Conservation (phyloP, 257 asterid species). For the Pogostemon cablin region DNA sequence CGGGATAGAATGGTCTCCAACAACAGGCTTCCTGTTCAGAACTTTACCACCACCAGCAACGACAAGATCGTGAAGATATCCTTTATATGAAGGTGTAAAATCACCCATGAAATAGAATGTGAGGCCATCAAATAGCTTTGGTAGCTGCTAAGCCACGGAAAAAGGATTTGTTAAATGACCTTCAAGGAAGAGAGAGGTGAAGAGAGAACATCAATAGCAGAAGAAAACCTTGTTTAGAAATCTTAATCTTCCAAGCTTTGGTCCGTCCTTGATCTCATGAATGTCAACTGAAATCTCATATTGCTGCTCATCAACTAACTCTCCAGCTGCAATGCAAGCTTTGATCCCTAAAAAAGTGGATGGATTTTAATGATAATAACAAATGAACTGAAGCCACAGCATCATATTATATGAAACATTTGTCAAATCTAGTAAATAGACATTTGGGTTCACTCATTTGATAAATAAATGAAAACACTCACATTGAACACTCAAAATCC, state of each 20-base stretch:
- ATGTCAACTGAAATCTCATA: constrained; percentile 78
- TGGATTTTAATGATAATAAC: background rate
- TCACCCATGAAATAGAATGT: constrained; percentile 71
- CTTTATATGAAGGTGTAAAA: constrained; percentile 67
- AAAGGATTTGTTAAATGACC: constrained; percentile 9
- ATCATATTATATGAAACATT: background rate
- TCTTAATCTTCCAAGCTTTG: constrained; percentile 82
- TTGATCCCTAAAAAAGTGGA: constrained; percentile 62
- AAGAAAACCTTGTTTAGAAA: constrained; percentile 61
- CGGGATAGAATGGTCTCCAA: constrained; percentile 37
- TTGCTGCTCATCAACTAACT: constrained; percentile 61
- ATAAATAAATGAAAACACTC: constrained; percentile 36
- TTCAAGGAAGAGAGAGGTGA: background rate
- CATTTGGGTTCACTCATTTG: background rate
- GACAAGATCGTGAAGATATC: constrained; percentile 79
- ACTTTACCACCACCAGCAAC: constrained; percentile 85
- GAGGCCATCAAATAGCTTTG: constrained; percentile 73
- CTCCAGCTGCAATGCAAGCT: constrained; percentile 72
- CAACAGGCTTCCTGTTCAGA: constrained; percentile 74
- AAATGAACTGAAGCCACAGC: background rate
- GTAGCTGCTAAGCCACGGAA: constrained; percentile 57
- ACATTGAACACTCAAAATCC: constrained; percentile 81
- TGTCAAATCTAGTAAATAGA: background rate
- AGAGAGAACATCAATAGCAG: constrained; percentile 6
- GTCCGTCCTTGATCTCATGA: constrained; percentile 81